Conservation (phyloP, 345 rosid species). For the Hypericum androsaemum region DNA sequence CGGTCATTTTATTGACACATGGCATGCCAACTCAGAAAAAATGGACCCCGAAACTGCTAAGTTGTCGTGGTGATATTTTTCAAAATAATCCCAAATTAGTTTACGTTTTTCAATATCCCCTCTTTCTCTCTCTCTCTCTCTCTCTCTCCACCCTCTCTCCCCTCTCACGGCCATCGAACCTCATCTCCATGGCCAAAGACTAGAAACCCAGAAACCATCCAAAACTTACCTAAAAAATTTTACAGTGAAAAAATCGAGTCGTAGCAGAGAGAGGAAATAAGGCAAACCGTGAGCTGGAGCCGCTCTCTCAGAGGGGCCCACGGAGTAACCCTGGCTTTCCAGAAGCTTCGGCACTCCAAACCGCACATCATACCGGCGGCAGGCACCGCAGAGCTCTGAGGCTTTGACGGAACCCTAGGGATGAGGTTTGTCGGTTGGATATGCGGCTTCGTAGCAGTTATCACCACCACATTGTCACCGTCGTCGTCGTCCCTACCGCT, state of each 20-base stretch:
- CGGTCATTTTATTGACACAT: no score
- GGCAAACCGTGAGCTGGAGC: conserved; percentile 21
- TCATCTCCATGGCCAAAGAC: no score
- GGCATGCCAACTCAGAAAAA: no score
- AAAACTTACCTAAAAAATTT: neutral
- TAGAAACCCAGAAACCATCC: no score
- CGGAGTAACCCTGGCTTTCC: conserved; percentile 58
- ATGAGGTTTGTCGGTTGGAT: conserved; percentile 2
- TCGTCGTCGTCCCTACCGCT: conserved; percentile 45
- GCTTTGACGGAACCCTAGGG: neutral
- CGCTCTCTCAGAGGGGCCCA: conserved; percentile 13
- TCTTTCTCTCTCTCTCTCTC: no score
- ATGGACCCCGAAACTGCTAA: no score
- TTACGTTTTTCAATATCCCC: no score
- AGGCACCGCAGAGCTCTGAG: conserved; percentile 8
- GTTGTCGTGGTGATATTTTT: no score
- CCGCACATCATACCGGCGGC: conserved; percentile 15
- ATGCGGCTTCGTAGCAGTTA: neutral
- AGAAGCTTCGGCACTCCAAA: conserved; percentile 61
- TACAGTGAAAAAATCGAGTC: neutral
- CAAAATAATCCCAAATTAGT: no score
- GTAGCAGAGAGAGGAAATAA: neutral
- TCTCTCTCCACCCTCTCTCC: no score
- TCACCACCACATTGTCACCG: neutral
- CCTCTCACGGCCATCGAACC: no score